Percentiles rank a stretch among this genome's conserved stretches.
Conservation (phyloP, 2,329 filamentous ascomycete genomes). For the Intubia oerlemansii region DNA sequence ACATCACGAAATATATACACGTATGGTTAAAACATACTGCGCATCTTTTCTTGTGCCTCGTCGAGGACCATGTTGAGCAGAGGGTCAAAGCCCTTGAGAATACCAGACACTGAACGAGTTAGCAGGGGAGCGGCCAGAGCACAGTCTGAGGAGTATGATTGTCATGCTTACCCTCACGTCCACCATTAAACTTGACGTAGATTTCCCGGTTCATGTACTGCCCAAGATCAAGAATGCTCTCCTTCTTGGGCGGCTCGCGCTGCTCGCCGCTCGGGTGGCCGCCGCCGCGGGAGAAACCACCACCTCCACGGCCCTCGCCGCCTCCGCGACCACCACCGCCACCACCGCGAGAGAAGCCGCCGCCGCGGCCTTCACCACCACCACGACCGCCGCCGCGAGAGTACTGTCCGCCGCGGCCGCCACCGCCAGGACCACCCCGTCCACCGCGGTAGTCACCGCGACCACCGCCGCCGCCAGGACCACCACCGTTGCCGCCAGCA, state of each 20-base stretch:
- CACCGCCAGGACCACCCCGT: slow-evolving; percentile 1
- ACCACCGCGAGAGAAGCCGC: slow-evolving; percentile 17
- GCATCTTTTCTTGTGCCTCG: slow-evolving; percentile 74
- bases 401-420: slow-evolving; percentile 2
- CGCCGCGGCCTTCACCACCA: slow-evolving; percentile 24
- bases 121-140: too few species aligned
- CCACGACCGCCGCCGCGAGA: slow-evolving; percentile 13
- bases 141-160: not conserved
- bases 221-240: slow-evolving; percentile 86
- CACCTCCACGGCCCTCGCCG: slow-evolving; percentile 10
- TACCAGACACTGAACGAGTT: too few species aligned
- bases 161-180: slow-evolving; percentile 65
- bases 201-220: slow-evolving; percentile 98
- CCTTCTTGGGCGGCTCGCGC: slow-evolving; percentile 80
- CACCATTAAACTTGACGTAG: slow-evolving; percentile 89
- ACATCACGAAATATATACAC: too few species aligned
- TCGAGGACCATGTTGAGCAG: slow-evolving; percentile 96
- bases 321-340: slow-evolving; percentile 16
- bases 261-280: slow-evolving; percentile 2
- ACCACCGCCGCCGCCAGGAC: slow-evolving; percentile 3
- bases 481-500: slow-evolving; percentile 1
- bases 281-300: slow-evolving; percentile 4
- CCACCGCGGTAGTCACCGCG: slow-evolving; percentile 2
- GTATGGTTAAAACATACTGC: slow-evolving; percentile 46
- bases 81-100: slow-evolving; percentile 86